These are phyloP conservation scores for Cytospora chrysosperma DNA, from an alignment of 2,329 filamentous ascomycete species.

Conservation along the genomic window DNA sequence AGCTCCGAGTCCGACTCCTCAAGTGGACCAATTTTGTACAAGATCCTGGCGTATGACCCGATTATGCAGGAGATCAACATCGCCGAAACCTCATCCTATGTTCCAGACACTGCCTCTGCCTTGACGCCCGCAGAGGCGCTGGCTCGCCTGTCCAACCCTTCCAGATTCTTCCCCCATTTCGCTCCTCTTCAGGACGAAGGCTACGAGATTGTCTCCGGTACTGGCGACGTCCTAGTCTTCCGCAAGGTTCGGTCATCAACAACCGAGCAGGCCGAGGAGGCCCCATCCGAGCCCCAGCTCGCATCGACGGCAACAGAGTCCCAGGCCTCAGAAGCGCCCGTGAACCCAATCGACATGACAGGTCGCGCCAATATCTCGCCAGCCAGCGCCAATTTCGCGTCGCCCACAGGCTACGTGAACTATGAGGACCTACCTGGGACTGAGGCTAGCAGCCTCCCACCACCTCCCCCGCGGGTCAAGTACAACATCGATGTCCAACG, in stretches of 20 bases:
- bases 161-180: constrained; percentile 66
- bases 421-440: constrained; percentile 46
- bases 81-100: constrained; percentile 59
- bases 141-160: constrained; percentile 58
- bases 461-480: constrained; percentile 35
- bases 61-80: constrained; percentile 55
- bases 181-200: constrained; percentile 57
- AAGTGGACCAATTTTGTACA: constrained; percentile 48
- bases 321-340: constrained; percentile 20
- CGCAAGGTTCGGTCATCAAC: constrained; percentile 50
- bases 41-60: constrained; percentile 65
- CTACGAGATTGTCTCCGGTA: constrained; percentile 65
- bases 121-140: constrained; percentile 61
- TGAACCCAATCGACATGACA: constrained; percentile 62
- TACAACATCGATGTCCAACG: constrained; percentile 45
- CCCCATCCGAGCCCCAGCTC: constrained; percentile 19
- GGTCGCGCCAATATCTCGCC: constrained; percentile 38
- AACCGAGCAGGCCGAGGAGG: constrained; percentile 12
- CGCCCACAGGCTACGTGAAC: constrained; percentile 65
- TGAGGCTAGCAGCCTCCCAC: constrained; percentile 31
- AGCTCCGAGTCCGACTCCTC: not conserved
- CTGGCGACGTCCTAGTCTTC: constrained; percentile 64
- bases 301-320: not conserved
- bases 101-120: constrained; percentile 46
- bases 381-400: constrained; percentile 58